Base-by-base conservation (phyloP, 495 filamentous ascomycete genomes). In the Xylaria scruposa region DNA sequence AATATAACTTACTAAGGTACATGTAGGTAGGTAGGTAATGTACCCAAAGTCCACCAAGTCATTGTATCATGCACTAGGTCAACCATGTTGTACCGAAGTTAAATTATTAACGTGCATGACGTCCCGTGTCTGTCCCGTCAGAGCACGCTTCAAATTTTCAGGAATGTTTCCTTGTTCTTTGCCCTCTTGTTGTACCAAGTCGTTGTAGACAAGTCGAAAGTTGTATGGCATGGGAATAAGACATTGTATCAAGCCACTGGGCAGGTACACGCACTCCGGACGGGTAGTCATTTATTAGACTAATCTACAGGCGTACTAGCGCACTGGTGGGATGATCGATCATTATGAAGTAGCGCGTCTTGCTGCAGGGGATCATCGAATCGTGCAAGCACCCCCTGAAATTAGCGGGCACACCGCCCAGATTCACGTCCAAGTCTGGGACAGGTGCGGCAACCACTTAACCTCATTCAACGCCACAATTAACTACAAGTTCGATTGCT, bases 301-400 rank as follows among this genome's bases (percentile, higher is more conserved):
- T 29, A 54, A 15, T 29, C 24, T 29, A 54, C n/a, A 53, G 17
- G 13, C 44, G 6, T 49, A 49, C 17, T 49, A 49, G 46, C 4
- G 17, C 17, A 21, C 46, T 47, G 44, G 62, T 47, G 26, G 40
- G 62, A 47, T 7, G 19, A 47, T 65, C 29, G 62, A 46, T 49
- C 19, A 46, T 44, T 24, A 19, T 31, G 24, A 31, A 49, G 58
- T 60, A 60, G 31, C 40, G 44, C 26, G 21, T 46, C 38, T 64
- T 26, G 38, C 36, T 26, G 60, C 40, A 64, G 36, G 60, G 36
- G 40, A 12, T 3, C 9, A 15, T 26, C 17, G 1, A 58, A 46
- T 70, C 2, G 54, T n/a, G 26, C 44, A 51, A 31, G 59, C 21
- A 29, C 8, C 67, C 67, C 67, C 56, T 70, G 67, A 61, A 61